Conservation (phyloP, 305 asterid genomes). For the Andrographis paniculata region DNA sequence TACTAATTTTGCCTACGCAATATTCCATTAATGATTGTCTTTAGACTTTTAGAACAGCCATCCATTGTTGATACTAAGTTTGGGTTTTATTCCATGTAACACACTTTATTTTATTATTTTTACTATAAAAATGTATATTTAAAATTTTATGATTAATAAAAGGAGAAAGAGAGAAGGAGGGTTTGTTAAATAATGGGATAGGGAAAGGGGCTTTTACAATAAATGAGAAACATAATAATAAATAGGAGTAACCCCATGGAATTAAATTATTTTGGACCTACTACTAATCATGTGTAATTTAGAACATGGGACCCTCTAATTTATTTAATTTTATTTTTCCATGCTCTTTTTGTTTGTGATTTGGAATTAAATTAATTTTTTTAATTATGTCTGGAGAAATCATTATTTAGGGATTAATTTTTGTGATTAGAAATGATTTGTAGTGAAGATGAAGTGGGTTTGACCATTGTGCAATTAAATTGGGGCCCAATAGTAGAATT, state of each 20-base stretch:
- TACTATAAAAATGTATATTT: too few species aligned
- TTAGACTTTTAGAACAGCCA: constrained; percentile 8
- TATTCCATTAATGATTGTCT: constrained; percentile 15
- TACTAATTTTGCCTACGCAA: constrained; percentile 23
- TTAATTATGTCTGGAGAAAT: too few species aligned
- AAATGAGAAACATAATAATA: constrained; percentile 10
- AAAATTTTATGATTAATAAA: too few species aligned
- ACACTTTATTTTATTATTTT: too few species aligned
- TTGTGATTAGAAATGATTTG: too few species aligned
- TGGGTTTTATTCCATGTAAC: not conserved
- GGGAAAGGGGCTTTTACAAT: constrained; percentile 13
- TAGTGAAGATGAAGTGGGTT: not conserved
- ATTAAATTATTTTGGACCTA: constrained; percentile 19
- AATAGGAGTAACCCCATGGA: not conserved
- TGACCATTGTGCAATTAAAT: constrained; percentile 18
- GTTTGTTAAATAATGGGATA: constrained; percentile 3
- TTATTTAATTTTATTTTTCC: constrained; percentile 1
- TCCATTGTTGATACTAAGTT: constrained; percentile 2
- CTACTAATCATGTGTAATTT: constrained; percentile 25
- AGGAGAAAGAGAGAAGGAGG: not conserved
- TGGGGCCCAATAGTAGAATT: constrained; percentile 26
- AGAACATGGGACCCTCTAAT: not conserved
- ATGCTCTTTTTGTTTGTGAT: not conserved
- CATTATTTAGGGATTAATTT: too few species aligned
- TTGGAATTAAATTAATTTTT: too few species aligned